A percentile compares a stretch with the other conserved stretches of the same genome.
Evolutionary conservation across 768 basidiomycete genomes (phyloP).

Genomic region (Agrocybe pediades): DNA sequence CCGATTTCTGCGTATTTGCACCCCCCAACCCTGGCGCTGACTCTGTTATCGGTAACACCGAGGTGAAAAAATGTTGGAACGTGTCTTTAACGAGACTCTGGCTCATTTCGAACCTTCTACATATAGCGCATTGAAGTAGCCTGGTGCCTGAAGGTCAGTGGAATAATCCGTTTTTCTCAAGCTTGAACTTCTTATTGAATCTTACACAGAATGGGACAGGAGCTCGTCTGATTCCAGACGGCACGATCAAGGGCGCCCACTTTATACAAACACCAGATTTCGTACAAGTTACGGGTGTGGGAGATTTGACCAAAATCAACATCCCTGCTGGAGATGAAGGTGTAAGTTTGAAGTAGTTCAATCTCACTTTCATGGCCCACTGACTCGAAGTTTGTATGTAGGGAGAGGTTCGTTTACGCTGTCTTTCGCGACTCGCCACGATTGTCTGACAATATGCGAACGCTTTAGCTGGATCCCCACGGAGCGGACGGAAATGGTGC

Average conservation of each 20-base stretch:
- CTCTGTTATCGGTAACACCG: conserved; percentile 60
- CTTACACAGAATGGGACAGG: conserved; percentile 54
- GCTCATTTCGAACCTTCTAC: conserved; percentile 1
- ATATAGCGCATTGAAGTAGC: conserved; percentile 41
- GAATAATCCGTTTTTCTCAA: neutral
- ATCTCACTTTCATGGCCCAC: neutral
- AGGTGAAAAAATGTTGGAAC: conserved; percentile 37
- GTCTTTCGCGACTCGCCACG: neutral
- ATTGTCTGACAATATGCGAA: neutral
- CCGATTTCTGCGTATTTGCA: conserved; percentile 48
- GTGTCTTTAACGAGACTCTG: neutral
- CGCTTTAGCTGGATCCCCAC: conserved; percentile 66
- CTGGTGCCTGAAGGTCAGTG: conserved; percentile 42
- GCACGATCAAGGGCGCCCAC: conserved; percentile 67
- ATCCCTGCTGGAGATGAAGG: conserved; percentile 59
- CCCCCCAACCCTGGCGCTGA: conserved; percentile 50
- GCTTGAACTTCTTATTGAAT: neutral
- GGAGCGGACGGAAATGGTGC: conserved; percentile 59
- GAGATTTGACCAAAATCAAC: conserved; percentile 67
- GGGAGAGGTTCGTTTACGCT: conserved; percentile 15
- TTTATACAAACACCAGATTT: conserved; percentile 77
- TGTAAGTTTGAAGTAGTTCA: conserved; percentile 32
- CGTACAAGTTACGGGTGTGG: conserved; percentile 70
- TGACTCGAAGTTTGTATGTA: neutral
- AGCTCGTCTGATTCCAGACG: conserved; percentile 70